Evolutionary conservation across 805 yeast species (phyloP).

Genomic region (Saccharomyces mikatae): DNA sequence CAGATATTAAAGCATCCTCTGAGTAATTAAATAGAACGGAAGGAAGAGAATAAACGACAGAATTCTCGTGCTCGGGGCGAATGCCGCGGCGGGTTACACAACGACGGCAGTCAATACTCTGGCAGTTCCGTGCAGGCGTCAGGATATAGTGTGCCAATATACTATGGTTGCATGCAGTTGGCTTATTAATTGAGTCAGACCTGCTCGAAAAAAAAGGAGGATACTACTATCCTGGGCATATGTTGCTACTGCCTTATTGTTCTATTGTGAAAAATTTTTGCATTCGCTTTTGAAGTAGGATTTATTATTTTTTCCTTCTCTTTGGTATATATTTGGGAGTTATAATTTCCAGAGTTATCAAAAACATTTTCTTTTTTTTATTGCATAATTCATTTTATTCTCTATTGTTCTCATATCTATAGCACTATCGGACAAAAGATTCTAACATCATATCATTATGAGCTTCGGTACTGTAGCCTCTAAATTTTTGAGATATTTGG

Average conservation of each 20-base stretch:
- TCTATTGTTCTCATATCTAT: background rate
- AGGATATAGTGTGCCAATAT: too few relatives aligned
- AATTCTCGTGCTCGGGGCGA: too few relatives aligned
- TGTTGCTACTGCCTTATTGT: too few relatives aligned
- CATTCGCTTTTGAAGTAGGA: background rate
- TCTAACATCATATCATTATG: background rate
- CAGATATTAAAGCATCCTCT: background rate
- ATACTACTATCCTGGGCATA: too few relatives aligned
- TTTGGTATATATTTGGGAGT: background rate
- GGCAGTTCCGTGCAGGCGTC: too few relatives aligned
- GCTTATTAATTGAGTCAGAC: too few relatives aligned
- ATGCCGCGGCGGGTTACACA: too few relatives aligned
- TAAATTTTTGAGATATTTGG: constrained; percentile 14
- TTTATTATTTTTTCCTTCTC: background rate
- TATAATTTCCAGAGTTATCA: background rate
- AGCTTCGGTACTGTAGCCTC: background rate
- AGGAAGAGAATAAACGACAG: background rate
- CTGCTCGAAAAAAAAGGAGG: background rate
- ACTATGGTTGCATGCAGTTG: too few relatives aligned
- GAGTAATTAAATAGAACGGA: background rate
- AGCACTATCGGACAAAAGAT: background rate
- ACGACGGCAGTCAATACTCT: too few relatives aligned
- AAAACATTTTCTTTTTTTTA: background rate
- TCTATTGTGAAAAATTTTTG: background rate
- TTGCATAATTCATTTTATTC: background rate